Conservation (phyloP, 2,329 filamentous ascomycete species). For the Xylariaceae sp. region DNA sequence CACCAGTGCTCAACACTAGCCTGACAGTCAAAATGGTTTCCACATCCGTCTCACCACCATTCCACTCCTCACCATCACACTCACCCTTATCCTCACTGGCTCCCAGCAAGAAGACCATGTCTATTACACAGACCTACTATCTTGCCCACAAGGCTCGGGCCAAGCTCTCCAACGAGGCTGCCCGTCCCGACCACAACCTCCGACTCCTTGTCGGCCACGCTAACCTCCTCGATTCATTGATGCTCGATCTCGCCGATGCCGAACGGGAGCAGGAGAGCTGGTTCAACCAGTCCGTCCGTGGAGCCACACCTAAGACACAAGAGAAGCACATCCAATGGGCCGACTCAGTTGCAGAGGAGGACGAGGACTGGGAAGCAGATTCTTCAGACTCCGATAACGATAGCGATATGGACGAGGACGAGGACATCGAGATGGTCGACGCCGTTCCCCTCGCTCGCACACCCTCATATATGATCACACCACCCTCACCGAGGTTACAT, state of each 20-base stretch:
- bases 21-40: slow-evolving; percentile 35
- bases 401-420: slow-evolving; percentile 49
- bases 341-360: slow-evolving; percentile 68
- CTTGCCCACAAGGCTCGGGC: slow-evolving; percentile 92
- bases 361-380: slow-evolving; percentile 64
- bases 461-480: slow-evolving; percentile 33
- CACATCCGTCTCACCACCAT: slow-evolving; percentile 24
- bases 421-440: slow-evolving; percentile 55
- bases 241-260: slow-evolving; percentile 87
- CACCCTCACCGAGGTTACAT: slow-evolving; percentile 32
- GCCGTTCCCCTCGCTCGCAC: slow-evolving; percentile 45
- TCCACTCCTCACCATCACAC: slow-evolving; percentile 29
- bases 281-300: slow-evolving; percentile 94
- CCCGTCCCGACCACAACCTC: slow-evolving; percentile 88
- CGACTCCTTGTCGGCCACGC: slow-evolving; percentile 94
- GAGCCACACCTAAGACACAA: slow-evolving; percentile 56
- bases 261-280: slow-evolving; percentile 94
- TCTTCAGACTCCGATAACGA: slow-evolving; percentile 54
- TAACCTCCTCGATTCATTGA: slow-evolving; percentile 94
- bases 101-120: slow-evolving; percentile 79
- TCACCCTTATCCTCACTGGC: slow-evolving; percentile 38
- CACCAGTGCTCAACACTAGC: slow-evolving; percentile 13
- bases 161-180: slow-evolving; percentile 92
- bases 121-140: slow-evolving; percentile 96
- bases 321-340: slow-evolving; percentile 84